Evolutionary conservation across 2,329 filamentous ascomycete species (phyloP), one percentile per base, ranked within the genome.

Genomic region (Dothistroma pini): DNA sequence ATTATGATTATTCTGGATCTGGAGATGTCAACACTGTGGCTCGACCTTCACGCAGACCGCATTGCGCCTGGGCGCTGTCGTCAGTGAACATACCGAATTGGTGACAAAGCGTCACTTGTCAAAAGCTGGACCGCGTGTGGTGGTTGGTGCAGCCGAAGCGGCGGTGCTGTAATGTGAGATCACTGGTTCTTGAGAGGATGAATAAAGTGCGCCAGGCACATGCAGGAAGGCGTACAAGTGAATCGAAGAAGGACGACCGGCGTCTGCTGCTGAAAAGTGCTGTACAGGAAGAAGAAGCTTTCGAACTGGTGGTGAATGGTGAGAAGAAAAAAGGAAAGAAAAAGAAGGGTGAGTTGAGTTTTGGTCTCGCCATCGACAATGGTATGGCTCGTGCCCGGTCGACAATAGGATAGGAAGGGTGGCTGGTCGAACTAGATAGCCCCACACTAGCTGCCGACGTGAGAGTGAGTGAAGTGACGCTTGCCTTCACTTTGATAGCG

Each of bases 401-500:
- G 11, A 54, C 51, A 54, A 54, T 54, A 31, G 31, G n/a, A 35
- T 34, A 35, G 3, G 25, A 29, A 29, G 25, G 25, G 51, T 31
- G 51, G 51, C 51, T 41, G 52, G 32, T 19, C 22, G 10, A 41
- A 32, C 49, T 14, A 25, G 19, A n/a, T 29, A 32, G 35, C 54
- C 21, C 54, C 54, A 22, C 54, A 44, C 21, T 29, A 50, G 47
- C 31, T 21, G 29, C 14, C 19, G 55, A 29, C 34, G 55, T 49
- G 55, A 44, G 31, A 44, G 35, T 54, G 25, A 54, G 35, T 48
- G 57, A 59, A 54, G 50, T 53, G 49, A 34, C 8, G 50, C n/a
- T 11, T 8, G 16, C 22, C 29, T 31, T 35, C 34, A 59, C 6
- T 21, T 9, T 38, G 16, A 22, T 32, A 19, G 16, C 35, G 41